Percentiles rank a stretch among this genome's conserved stretches.
Conservation (phyloP, 164 flowering plant genomes). For the Macadamia integrifolia region DNA sequence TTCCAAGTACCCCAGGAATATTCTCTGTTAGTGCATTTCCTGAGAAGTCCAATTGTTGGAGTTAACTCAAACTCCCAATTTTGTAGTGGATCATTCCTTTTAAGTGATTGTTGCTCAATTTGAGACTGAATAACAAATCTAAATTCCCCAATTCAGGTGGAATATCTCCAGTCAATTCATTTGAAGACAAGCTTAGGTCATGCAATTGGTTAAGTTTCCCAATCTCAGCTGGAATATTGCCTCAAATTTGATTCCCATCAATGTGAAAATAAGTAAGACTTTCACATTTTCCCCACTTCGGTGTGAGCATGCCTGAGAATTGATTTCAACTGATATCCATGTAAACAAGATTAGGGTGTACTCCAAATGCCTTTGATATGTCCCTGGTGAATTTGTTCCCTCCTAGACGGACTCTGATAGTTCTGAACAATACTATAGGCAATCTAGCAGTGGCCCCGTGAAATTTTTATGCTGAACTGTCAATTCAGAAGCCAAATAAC, state of each 20-base stretch:
- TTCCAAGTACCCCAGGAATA: slow-evolving; percentile 27
- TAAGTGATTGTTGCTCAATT: slow-evolving; percentile 5
- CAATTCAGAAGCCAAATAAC: background rate
- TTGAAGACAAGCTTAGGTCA: slow-evolving; percentile 7
- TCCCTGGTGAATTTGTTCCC: slow-evolving; percentile 10
- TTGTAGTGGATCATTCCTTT: slow-evolving; percentile 2
- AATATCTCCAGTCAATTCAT: slow-evolving; percentile 7
- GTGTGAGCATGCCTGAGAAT: slow-evolving; percentile 6
- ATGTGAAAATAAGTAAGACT: slow-evolving; percentile 2
- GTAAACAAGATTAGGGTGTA: slow-evolving; percentile 5
- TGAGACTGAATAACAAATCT: slow-evolving; percentile 1
- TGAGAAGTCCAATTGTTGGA: slow-evolving; percentile 26
- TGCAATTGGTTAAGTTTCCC: background rate
- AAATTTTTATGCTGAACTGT: slow-evolving; percentile 7
- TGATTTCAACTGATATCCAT: slow-evolving; percentile 6
- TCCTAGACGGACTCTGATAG: slow-evolving; percentile 9
- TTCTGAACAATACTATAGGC: slow-evolving; percentile 8
- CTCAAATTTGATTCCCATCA: slow-evolving; percentile 2
- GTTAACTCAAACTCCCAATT: slow-evolving; percentile 18
- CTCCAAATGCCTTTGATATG: slow-evolving; percentile 9
- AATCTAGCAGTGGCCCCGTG: slow-evolving; percentile 5
- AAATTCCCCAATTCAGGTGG: slow-evolving; percentile 4
- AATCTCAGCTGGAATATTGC: slow-evolving; percentile 3
- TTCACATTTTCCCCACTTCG: slow-evolving; percentile 5
- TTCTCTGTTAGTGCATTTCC: slow-evolving; percentile 21